Conservation (phyloP, 768 basidiomycete species). For the Russula sp. region DNA sequence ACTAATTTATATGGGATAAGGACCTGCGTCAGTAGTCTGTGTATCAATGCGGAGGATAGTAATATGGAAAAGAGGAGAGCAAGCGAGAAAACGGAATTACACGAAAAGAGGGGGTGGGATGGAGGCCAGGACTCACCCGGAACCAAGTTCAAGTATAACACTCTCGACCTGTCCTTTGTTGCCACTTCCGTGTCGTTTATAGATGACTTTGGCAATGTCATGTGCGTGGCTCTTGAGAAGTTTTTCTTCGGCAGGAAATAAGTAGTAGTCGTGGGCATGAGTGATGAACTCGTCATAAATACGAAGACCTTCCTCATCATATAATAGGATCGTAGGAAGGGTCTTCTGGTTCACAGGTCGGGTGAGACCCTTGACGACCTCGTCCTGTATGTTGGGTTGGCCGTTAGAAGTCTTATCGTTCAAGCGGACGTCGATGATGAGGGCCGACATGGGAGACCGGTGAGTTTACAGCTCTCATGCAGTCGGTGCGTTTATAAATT, state of each 20-base stretch:
- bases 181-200: slow-evolving; percentile 34
- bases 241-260: slow-evolving; percentile 83
- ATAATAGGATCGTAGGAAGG: slow-evolving; percentile 79
- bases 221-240: slow-evolving; percentile 67
- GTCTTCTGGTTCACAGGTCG: slow-evolving; percentile 50
- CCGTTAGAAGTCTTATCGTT: slow-evolving; percentile 32
- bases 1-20: slow-evolving; percentile 34
- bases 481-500: slow-evolving; percentile 1
- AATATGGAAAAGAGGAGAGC: not conserved
- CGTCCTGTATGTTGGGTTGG: slow-evolving; percentile 32
- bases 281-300: slow-evolving; percentile 85
- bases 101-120: not conserved
- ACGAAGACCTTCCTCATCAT: slow-evolving; percentile 79
- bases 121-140: slow-evolving; percentile 59
- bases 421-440: slow-evolving; percentile 49
- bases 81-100: not conserved
- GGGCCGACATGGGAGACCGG: slow-evolving; percentile 22
- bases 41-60: not conserved
- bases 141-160: slow-evolving; percentile 84
- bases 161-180: slow-evolving; percentile 34
- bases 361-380: slow-evolving; percentile 51
- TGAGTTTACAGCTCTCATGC: not conserved
- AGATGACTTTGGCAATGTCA: slow-evolving; percentile 73
- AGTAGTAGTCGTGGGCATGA: slow-evolving; percentile 60
- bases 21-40: not conserved